phyloP scores from a whole-genome alignment of 176 grass and related monocot species.

The Oryza meyeriana region DNA sequence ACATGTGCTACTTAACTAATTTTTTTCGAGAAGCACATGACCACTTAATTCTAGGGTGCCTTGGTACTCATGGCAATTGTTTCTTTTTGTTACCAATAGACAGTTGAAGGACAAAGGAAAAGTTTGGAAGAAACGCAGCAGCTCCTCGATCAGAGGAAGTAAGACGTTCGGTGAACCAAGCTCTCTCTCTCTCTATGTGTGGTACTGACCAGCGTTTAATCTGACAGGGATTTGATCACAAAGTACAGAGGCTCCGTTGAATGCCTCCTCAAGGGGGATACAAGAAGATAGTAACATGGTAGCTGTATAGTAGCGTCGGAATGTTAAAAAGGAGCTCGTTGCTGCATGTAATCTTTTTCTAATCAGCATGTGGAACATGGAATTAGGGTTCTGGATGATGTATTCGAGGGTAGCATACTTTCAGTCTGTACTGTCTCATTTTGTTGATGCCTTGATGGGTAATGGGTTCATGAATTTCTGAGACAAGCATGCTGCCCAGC shows the following conservation, averaged over 20 bases:
- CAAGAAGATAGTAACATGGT: slow-evolving; percentile 11
- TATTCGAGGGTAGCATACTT: background rate
- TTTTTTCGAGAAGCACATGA: no score
- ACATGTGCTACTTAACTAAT: background rate
- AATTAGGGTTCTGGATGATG: background rate
- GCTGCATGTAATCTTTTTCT: background rate
- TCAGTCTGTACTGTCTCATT: background rate
- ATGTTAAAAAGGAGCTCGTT: background rate
- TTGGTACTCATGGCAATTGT: background rate
- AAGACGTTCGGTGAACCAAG: background rate
- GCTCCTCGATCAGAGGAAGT: slow-evolving; percentile 53
- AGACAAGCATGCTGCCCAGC: background rate
- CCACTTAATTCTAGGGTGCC: slow-evolving; percentile 17
- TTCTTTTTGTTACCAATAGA: slow-evolving; percentile 20
- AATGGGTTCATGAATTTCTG: background rate
- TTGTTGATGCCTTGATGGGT: background rate
- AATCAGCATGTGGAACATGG: background rate
- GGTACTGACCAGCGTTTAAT: background rate
- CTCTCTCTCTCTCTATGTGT: background rate
- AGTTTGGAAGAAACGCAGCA: slow-evolving; percentile 41
- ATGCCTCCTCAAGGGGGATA: slow-evolving; percentile 33
- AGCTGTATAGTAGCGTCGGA: background rate
- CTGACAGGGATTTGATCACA: slow-evolving; percentile 39
- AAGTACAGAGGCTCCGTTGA: slow-evolving; percentile 45
- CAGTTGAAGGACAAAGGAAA: slow-evolving; percentile 43